These are phyloP conservation scores for Bruguiera parviflora DNA, from an alignment of 345 rosid genomes.

Conservation along the genomic window DNA sequence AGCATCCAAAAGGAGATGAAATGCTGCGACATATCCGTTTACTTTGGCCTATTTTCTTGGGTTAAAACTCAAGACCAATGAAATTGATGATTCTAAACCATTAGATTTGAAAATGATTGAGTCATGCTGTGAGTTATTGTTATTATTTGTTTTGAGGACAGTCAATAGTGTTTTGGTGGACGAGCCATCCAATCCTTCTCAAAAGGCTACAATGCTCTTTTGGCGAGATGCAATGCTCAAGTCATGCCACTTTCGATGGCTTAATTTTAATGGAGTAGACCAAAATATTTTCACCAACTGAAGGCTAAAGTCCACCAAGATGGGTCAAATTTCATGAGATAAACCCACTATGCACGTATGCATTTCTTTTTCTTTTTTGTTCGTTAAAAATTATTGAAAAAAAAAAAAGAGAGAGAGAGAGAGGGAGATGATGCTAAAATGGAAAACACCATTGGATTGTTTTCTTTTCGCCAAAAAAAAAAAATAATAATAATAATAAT, in stretches of 20 bases:
- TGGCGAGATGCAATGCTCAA: too few relatives aligned
- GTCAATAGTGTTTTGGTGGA: slow-evolving; percentile 4
- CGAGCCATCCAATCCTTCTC: neutral
- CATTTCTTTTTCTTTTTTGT: neutral
- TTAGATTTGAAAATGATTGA: slow-evolving; percentile 18
- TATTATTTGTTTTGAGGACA: neutral
- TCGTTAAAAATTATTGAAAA: too few relatives aligned
- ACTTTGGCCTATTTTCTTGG: neutral
- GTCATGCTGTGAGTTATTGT: neutral
- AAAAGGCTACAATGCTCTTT: too few relatives aligned
- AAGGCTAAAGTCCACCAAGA: slow-evolving; percentile 4
- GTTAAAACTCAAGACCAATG: neutral
- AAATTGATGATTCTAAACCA: slow-evolving; percentile 13
- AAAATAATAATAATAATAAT: neutral
- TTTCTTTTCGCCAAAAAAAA: too few relatives aligned
- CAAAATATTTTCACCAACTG: neutral
- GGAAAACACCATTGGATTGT: too few relatives aligned
- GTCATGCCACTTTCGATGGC: neutral
- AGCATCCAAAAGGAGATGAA: neutral
- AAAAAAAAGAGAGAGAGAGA: too few relatives aligned
- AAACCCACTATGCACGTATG: slow-evolving; percentile 12
- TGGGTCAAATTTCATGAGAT: slow-evolving; percentile 27
- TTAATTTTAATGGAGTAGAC: neutral
- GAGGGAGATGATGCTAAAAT: too few relatives aligned
- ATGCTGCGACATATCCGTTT: slow-evolving; percentile 13